phyloP scores from a whole-genome alignment of 352 stramenopile genomes.

The Phytopythium cucurbitacearum region DNA sequence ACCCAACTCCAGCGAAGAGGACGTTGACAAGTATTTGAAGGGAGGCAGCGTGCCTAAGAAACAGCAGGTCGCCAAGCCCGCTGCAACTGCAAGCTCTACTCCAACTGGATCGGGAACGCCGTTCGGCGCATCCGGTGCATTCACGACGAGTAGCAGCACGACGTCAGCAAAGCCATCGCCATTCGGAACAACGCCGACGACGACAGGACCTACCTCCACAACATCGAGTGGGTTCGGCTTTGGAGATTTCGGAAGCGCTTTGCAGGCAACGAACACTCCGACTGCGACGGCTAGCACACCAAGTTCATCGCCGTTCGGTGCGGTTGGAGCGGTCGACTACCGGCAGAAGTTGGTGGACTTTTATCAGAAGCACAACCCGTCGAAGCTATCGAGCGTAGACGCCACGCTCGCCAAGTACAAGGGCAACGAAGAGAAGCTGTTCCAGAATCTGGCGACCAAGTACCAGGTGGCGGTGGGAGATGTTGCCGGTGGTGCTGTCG shows the following conservation, averaged over 20 bases:
- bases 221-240: slow-evolving; percentile 16
- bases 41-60: slow-evolving; percentile 51
- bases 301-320: slow-evolving; percentile 29
- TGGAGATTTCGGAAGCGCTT: slow-evolving; percentile 15
- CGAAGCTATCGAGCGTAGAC: slow-evolving; percentile 85
- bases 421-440: slow-evolving; percentile 75
- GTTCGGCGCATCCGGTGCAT: slow-evolving; percentile 8
- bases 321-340: slow-evolving; percentile 38
- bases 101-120: slow-evolving; percentile 6
- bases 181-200: slow-evolving; percentile 18
- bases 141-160: slow-evolving; percentile 9
- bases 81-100: slow-evolving; percentile 14
- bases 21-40: slow-evolving; percentile 58
- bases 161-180: not conserved
- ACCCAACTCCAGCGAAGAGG: slow-evolving; percentile 41
- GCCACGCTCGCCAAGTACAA: slow-evolving; percentile 89
- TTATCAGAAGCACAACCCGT: slow-evolving; percentile 90
- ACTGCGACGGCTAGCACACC: slow-evolving; percentile 3
- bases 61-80: slow-evolving; percentile 1
- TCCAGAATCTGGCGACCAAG: slow-evolving; percentile 65
- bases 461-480: slow-evolving; percentile 57
- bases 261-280: slow-evolving; percentile 10
- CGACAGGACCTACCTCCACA: slow-evolving; percentile 2
- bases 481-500: slow-evolving; percentile 5
- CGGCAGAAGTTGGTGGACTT: slow-evolving; percentile 81